Evolutionary conservation across 179 eudicot genomes (phyloP).

Genomic region (Silene coronaria): DNA sequence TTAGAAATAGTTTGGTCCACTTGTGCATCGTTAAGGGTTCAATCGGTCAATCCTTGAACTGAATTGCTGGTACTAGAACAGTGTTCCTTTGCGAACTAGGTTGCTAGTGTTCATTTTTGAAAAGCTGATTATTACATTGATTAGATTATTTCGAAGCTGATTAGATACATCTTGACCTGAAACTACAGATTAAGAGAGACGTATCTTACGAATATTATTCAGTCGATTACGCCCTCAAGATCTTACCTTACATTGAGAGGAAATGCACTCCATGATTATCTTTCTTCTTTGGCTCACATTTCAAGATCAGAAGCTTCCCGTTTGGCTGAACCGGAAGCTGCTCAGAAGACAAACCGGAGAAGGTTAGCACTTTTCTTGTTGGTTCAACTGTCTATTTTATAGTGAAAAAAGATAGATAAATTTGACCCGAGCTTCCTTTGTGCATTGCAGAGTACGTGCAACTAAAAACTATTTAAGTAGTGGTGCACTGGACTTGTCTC

Average conservation of each 20-base stretch:
- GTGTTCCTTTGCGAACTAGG: too few relatives aligned
- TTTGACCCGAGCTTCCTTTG: not conserved
- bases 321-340: slow-evolving; percentile 36
- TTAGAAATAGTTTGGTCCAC: too few relatives aligned
- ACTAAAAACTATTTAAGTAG: slow-evolving; percentile 56
- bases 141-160: slow-evolving; percentile 2
- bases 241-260: slow-evolving; percentile 55
- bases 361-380: slow-evolving; percentile 36
- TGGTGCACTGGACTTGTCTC: slow-evolving; percentile 49
- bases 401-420: not conserved
- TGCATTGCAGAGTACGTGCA: slow-evolving; percentile 45
- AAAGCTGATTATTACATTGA: slow-evolving; percentile 4
- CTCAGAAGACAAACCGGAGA: slow-evolving; percentile 41
- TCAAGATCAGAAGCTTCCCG: slow-evolving; percentile 68
- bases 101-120: too few relatives aligned
- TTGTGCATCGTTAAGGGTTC: too few relatives aligned
- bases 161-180: not conserved
- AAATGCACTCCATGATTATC: slow-evolving; percentile 56
- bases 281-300: slow-evolving; percentile 71
- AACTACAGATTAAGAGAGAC: slow-evolving; percentile 49
- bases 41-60: too few relatives aligned
- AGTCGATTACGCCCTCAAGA: slow-evolving; percentile 54
- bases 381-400: not conserved
- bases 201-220: slow-evolving; percentile 38
- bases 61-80: too few relatives aligned